Evolutionary conservation across 1,284 basidiomycete species (phyloP).

Genomic region (Ganoderma sp.): DNA sequence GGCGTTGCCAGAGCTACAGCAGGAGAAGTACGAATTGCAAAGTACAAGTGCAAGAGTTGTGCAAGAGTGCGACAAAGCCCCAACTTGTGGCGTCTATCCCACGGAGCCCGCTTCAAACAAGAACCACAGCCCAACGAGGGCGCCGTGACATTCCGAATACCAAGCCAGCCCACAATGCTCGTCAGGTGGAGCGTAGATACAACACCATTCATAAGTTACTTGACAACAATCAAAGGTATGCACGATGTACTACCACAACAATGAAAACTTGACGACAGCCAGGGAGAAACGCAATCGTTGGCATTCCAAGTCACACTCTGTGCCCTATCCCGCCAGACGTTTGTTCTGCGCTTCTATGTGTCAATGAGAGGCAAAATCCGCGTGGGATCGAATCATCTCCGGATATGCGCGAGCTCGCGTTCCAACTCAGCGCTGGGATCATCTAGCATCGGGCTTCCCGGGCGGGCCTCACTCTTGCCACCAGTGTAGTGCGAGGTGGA

Average conservation of each 20-base stretch:
- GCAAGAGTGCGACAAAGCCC: too few relatives aligned
- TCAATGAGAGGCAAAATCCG: neutral
- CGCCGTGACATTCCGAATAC: too few relatives aligned
- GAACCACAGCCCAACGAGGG: too few relatives aligned
- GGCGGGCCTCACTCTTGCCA: constrained; percentile 41
- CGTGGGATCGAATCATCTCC: constrained; percentile 16
- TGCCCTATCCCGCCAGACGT: neutral
- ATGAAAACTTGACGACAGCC: neutral
- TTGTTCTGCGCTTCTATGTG: neutral
- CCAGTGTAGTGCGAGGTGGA: constrained; percentile 71
- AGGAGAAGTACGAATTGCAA: neutral
- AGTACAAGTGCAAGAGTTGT: too few relatives aligned
- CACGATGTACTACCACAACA: constrained; percentile 17
- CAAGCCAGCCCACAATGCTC: neutral
- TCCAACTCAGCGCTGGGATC: constrained; percentile 89
- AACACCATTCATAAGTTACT: constrained; percentile 17
- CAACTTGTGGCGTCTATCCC: too few relatives aligned
- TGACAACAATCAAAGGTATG: constrained; percentile 5
- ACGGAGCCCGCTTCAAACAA: too few relatives aligned
- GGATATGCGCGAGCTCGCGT: constrained; percentile 72
- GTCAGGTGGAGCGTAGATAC: neutral
- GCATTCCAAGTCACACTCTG: neutral
- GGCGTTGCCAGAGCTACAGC: neutral
- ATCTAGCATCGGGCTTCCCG: constrained; percentile 71
- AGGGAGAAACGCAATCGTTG: neutral